phyloP scores from a whole-genome alignment of 1,284 basidiomycete species.

The Pascua sp. region DNA sequence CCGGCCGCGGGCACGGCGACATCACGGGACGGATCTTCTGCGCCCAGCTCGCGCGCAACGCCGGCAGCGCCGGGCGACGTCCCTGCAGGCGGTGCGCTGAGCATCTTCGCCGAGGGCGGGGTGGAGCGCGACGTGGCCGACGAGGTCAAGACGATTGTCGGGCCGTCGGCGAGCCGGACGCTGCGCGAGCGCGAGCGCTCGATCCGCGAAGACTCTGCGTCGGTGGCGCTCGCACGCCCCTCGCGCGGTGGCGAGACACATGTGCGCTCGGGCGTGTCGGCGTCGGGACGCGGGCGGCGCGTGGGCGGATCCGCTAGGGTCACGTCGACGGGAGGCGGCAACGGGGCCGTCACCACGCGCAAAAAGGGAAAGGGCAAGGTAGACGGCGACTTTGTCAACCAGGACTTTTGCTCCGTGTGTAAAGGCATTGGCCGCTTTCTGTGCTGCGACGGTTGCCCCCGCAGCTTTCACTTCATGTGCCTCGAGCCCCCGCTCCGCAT shows the following conservation, averaged over 20 bases:
- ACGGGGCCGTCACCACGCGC: slow-evolving; percentile 6
- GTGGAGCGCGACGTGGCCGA: slow-evolving; percentile 18
- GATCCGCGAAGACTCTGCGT: background rate
- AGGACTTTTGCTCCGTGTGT: slow-evolving; percentile 93
- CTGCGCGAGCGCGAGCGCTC: slow-evolving; percentile 9
- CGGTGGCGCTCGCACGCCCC: slow-evolving; percentile 15
- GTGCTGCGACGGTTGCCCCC: slow-evolving; percentile 95
- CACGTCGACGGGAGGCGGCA: slow-evolving; percentile 9
- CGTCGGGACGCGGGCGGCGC: slow-evolving; percentile 39
- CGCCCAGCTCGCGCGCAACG: slow-evolving; percentile 15
- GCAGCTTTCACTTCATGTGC: slow-evolving; percentile 94
- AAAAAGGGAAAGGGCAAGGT: slow-evolving; percentile 33
- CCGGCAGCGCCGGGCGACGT: slow-evolving; percentile 1
- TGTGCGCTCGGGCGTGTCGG: slow-evolving; percentile 37
- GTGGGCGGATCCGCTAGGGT: no score
- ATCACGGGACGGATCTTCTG: slow-evolving; percentile 15
- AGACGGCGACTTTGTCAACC: slow-evolving; percentile 56
- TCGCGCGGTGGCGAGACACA: slow-evolving; percentile 20
- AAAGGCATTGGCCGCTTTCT: slow-evolving; percentile 68
- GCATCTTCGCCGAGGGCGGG: slow-evolving; percentile 33
- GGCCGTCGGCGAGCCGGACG: slow-evolving; percentile 4
- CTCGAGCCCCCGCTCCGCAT: slow-evolving; percentile 90
- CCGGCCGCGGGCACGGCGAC: slow-evolving; percentile 3
- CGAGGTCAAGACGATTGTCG: slow-evolving; percentile 20
- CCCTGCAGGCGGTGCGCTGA: slow-evolving; percentile 18